Percentiles rank a stretch among this genome's conserved stretches.
Conservation (phyloP, 2,329 filamentous ascomycete species). For the Exophiala sideris region DNA sequence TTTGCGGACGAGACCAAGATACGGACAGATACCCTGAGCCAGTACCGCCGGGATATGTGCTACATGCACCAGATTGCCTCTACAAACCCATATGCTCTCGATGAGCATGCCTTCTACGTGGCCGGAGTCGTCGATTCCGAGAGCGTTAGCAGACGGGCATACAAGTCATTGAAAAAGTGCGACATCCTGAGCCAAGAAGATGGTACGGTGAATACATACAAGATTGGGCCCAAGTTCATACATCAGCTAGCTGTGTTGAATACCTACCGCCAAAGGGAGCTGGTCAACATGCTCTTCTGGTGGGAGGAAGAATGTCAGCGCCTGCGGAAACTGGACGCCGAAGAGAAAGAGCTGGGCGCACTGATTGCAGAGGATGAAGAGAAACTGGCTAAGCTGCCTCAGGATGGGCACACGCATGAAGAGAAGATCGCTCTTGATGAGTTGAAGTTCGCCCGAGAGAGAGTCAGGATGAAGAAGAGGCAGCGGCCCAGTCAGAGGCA, state of each 20-base stretch:
- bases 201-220: slow-evolving; percentile 18
- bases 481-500: slow-evolving; percentile 22
- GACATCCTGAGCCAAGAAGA: slow-evolving; percentile 10
- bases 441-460: slow-evolving; percentile 23
- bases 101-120: slow-evolving; percentile 22
- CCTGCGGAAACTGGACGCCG: slow-evolving; percentile 20
- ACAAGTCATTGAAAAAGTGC: slow-evolving; percentile 14
- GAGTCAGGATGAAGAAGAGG: slow-evolving; percentile 23
- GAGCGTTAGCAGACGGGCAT: slow-evolving; percentile 7
- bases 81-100: slow-evolving; percentile 14
- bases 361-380: slow-evolving; percentile 7
- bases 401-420: slow-evolving; percentile 1
- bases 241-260: slow-evolving; percentile 21
- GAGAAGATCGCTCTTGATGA: slow-evolving; percentile 15
- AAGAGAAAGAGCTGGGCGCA: slow-evolving; percentile 17
- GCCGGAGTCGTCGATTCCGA: slow-evolving; percentile 21
- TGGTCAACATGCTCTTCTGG: slow-evolving; percentile 24
- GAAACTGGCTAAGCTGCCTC: not conserved
- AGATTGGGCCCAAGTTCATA: slow-evolving; percentile 19
- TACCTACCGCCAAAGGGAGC: slow-evolving; percentile 15
- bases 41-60: slow-evolving; percentile 21
- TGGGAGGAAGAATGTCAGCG: slow-evolving; percentile 27
- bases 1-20: slow-evolving; percentile 8
- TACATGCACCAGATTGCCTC: slow-evolving; percentile 25
- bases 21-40: slow-evolving; percentile 4